Evolutionary conservation across 257 asterid genomes (phyloP), one percentile per base, ranked within the genome.

Genomic region (Capsicum pubescens): DNA sequence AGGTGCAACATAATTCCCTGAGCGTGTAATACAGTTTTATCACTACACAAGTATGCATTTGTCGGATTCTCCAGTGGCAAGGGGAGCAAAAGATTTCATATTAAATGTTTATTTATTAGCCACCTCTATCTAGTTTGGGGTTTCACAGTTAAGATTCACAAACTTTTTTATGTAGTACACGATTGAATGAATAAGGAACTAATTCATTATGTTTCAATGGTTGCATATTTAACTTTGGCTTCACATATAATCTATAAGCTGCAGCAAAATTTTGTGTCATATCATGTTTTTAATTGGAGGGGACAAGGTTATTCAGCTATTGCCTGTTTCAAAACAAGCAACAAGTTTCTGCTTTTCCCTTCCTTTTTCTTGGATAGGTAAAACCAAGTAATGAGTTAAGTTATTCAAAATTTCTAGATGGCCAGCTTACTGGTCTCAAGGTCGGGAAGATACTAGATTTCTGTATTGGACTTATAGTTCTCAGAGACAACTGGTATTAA

Each of bases 101-200:
- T 71, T 6, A 46, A 13, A 71, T 0, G n/a, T n/a, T 46, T 6
- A 46, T 9, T 44, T 46, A 71, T 39, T n/a, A 71, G 39, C 39
- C 79, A 6, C 79, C 61, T 74, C 19, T 74, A 19, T 74, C 21
- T 4, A 39, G 77, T 15, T 67, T 39, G n/a, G 60, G 44, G 1
- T 71, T 71, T 7, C 58, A 71, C 58, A 71, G n/a, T 46, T 46
- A 71, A 71, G 58, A 71, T 71, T n/a, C 39, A 71, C 58, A 10
- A 71, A n/a, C 55, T 4, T 42, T 42, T 46, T 71, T 71, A 71
- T 46, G 80, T n/a, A 46, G 17, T 46, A 7, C 32, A 71, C 39
- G 46, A n/a, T n/a, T 71, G 80, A 71, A 71, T 19, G 36, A 46
- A 71, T 71, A 71, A 71, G 58, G 57, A 10, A 71, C 58, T 44